Conservation (phyloP, 495 filamentous ascomycete genomes). For the Penicillium nucicola region DNA sequence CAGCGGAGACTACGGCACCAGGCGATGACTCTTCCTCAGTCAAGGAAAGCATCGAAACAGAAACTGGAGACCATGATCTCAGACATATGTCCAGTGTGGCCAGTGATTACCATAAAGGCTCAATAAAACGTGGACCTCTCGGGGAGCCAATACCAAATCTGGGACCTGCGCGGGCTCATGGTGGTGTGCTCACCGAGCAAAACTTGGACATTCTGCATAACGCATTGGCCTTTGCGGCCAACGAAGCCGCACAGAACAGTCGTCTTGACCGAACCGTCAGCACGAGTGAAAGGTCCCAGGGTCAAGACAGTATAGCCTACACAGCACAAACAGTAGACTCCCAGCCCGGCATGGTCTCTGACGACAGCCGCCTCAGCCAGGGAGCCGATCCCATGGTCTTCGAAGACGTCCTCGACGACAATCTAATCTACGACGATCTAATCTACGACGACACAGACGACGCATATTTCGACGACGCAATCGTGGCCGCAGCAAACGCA, state of each 20-base stretch:
- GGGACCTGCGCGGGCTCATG: slow-evolving; percentile 30
- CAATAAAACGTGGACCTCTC: slow-evolving; percentile 26
- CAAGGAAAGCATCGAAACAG: slow-evolving; percentile 15
- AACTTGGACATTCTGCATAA: slow-evolving; percentile 72
- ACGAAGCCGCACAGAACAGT: slow-evolving; percentile 66
- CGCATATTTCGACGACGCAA: slow-evolving; percentile 73
- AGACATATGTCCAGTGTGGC: slow-evolving; percentile 41
- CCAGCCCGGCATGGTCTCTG: slow-evolving; percentile 46
- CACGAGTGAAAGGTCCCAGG: slow-evolving; percentile 36
- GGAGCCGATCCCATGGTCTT: slow-evolving; percentile 29
- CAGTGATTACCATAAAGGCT: slow-evolving; percentile 30
- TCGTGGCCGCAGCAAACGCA: slow-evolving; percentile 93
- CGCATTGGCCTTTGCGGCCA: slow-evolving; percentile 75
- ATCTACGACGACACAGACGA: slow-evolving; percentile 57
- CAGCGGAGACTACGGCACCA: slow-evolving; percentile 2
- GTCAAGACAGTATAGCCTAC: slow-evolving; percentile 31
- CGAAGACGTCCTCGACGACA: slow-evolving; percentile 55
- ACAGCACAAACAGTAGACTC: slow-evolving; percentile 38
- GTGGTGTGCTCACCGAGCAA: slow-evolving; percentile 51
- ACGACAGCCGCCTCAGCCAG: slow-evolving; percentile 46
- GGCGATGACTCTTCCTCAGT: slow-evolving; percentile 6
- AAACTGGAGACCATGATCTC: slow-evolving; percentile 23
- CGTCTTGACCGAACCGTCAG: slow-evolving; percentile 59
- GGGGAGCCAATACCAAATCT: slow-evolving; percentile 28
- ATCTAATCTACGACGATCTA: slow-evolving; percentile 52